A percentile compares a stretch with the other conserved stretches of the same genome.
These are phyloP conservation scores for Capsicum chinense DNA, from an alignment of 257 asterid genomes.

Conservation along the genomic window DNA sequence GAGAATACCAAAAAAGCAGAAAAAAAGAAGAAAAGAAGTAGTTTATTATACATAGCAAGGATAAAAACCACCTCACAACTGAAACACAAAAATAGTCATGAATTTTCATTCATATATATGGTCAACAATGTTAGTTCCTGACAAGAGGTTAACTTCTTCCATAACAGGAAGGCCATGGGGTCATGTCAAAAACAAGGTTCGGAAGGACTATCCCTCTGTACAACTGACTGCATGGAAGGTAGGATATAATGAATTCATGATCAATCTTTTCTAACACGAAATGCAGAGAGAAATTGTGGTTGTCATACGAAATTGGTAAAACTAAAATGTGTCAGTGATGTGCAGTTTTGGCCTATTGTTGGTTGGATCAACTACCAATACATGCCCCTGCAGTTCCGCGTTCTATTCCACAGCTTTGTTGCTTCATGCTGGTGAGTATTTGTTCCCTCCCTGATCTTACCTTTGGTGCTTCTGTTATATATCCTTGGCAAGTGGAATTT, in stretches of 20 bases:
- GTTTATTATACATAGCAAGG: too few relatives aligned
- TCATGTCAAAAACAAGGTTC: constrained; percentile 40
- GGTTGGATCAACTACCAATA: constrained; percentile 53
- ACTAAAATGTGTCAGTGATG: neutral
- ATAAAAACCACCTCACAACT: too few relatives aligned
- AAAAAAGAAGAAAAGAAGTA: too few relatives aligned
- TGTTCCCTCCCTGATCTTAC: neutral
- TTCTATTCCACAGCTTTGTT: constrained; percentile 42
- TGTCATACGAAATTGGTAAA: neutral
- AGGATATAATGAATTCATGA: neutral
- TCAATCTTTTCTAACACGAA: neutral
- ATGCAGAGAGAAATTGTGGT: neutral
- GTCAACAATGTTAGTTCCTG: neutral
- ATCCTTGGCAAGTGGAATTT: neutral
- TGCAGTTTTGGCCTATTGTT: constrained; percentile 48
- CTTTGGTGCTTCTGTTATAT: neutral
- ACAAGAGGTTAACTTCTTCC: neutral
- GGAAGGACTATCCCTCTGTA: constrained; percentile 41
- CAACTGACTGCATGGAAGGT: constrained; percentile 52
- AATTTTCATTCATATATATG: neutral
- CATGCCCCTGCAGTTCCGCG: constrained; percentile 49
- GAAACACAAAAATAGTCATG: neutral
- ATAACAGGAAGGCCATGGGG: constrained; percentile 43
- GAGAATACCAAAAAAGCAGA: neutral
- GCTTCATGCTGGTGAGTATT: constrained; percentile 45